phyloP scores from a whole-genome alignment of 805 yeast species.

The Kuraishia molischiana region DNA sequence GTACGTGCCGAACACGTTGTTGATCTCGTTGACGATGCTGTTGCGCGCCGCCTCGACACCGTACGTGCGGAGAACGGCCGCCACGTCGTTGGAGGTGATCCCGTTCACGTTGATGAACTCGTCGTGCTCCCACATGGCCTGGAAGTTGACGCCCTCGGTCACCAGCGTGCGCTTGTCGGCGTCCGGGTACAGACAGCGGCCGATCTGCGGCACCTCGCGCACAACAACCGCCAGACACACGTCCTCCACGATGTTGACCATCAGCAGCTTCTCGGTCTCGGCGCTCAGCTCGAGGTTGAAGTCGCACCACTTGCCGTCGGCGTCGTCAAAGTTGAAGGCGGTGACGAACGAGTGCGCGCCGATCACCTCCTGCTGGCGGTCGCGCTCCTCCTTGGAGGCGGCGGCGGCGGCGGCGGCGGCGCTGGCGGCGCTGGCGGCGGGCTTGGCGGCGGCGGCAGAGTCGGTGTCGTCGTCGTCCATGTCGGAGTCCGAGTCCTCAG shows the following conservation, averaged over 20 bases:
- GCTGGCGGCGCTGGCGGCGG: slow-evolving; percentile 11
- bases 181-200: slow-evolving; percentile 82
- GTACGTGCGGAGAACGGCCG: slow-evolving; percentile 80
- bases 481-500: slow-evolving; percentile 70
- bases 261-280: slow-evolving; percentile 82
- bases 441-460: slow-evolving; percentile 26
- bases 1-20: slow-evolving; percentile 91
- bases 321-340: slow-evolving; percentile 85
- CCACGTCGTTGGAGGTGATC: slow-evolving; percentile 86
- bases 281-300: slow-evolving; percentile 78
- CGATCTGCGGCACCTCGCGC: slow-evolving; percentile 83
- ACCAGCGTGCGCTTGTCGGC: slow-evolving; percentile 67
- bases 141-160: slow-evolving; percentile 97
- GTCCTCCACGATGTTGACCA: slow-evolving; percentile 94
- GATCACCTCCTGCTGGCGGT: slow-evolving; percentile 78
- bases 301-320: slow-evolving; percentile 84
- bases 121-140: slow-evolving; percentile 97
- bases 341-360: slow-evolving; percentile 65
- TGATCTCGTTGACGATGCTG: slow-evolving; percentile 92
- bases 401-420: slow-evolving; percentile 11
- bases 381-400: slow-evolving; percentile 56
- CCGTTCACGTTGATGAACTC: slow-evolving; percentile 85
- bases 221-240: slow-evolving; percentile 86
- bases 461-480: slow-evolving; percentile 39
- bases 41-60: slow-evolving; percentile 99